These are phyloP conservation scores for Rhododendron ferrugineum DNA, from an alignment of 148 eudicot species.

Conservation along the genomic window DNA sequence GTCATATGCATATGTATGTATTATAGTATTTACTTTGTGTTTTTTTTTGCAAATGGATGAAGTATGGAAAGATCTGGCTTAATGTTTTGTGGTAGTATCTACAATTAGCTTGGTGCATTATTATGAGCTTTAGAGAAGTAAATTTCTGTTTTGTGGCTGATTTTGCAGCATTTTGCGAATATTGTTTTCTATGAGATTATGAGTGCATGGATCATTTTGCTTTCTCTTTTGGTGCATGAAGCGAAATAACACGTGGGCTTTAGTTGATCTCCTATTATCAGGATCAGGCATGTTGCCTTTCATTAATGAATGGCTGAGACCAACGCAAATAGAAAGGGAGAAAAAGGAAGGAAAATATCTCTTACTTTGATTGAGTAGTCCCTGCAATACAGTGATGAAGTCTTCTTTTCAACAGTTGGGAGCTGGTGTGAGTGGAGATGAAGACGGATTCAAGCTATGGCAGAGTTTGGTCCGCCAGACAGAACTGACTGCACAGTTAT, in stretches of 20 bases:
- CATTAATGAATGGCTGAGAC: not conserved
- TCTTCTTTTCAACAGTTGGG: conserved; percentile 48
- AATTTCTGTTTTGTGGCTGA: not conserved
- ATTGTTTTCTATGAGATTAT: not conserved
- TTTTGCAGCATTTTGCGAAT: not conserved
- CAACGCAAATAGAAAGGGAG: not conserved
- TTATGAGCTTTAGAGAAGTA: not conserved
- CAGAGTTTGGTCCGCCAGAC: conserved; percentile 98
- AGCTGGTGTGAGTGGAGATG: conserved; percentile 53
- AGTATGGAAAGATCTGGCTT: not conserved
- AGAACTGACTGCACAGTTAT: conserved; percentile 92
- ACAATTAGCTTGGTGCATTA: not conserved
- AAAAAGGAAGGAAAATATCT: not conserved
- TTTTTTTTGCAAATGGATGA: not conserved
- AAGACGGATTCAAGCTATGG: conserved; percentile 88
- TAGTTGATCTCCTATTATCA: not conserved
- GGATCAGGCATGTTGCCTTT: not conserved
- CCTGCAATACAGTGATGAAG: not conserved
- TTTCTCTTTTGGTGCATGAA: conserved; percentile 4
- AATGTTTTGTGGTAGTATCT: not conserved
- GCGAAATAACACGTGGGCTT: not conserved
- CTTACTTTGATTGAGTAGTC: not conserved
- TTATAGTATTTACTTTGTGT: too few relatives aligned
- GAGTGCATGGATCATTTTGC: not conserved
- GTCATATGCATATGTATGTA: not conserved